Base-by-base conservation (phyloP, 176 grass and related monocot genomes). In the Aechmea fasciata region DNA sequence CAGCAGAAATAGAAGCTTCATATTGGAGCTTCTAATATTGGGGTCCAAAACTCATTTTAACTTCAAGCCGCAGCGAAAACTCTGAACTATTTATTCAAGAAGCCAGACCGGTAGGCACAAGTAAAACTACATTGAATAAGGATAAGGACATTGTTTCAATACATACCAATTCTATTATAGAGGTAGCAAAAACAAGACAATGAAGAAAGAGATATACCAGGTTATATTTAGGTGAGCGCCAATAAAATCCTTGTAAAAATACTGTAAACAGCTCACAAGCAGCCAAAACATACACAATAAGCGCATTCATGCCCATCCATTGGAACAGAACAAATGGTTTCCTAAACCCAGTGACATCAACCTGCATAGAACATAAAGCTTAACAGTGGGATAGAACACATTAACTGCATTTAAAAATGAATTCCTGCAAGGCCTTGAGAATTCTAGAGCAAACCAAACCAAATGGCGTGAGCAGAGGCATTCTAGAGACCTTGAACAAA, bases 221-320 rank as follows among this genome's bases (percentile, higher is more conserved):
- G 69, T 87, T 99, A 76, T 99, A 79, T 50, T 86, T 70, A 10
- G 79, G 86, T 66, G 84, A 99, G 9, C 22, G 61, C 89, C 94
- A 93, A 86, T 90, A 88, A 72, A 92, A 99, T 13, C 94, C 89
- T 78, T 99, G 86, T 67, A 90, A 13, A 80, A 87, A 74, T n/a
- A 83, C 48, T 50, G 89, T 84, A 73, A 99, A 88, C 17, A 99
- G 41, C 75, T 93, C 89, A 50, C 74, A 81, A 19, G 94, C 89
- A 73, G 89, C 89, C 51, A 99, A 79, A 80, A 99, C 65, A 65
- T 83, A 99, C 63, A 92, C 86, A 77, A 90, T 77, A 61, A 99
- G 87, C 9, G 84, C 94, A 68, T 99, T 93, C 94, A 99, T 87
- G 70, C 89, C 84, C 87, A 90, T 88, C 94, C 94, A 93, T 65